A percentile compares a stretch with the other conserved stretches of the same genome.
Conservation (phyloP, 805 yeast genomes). For the Schizosaccharomyces cryophilus region DNA sequence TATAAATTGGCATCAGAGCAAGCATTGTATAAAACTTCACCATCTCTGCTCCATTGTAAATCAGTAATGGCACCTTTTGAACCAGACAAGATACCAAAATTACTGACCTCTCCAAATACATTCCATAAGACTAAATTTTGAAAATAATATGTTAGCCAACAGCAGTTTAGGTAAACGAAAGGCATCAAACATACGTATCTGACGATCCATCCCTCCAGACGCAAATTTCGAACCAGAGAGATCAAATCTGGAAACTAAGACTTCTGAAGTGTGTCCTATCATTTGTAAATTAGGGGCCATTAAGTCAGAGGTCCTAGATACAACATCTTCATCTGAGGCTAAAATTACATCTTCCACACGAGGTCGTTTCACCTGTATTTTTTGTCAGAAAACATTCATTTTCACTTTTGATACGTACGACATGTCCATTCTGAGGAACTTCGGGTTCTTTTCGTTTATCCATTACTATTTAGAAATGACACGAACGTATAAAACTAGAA, state of each 20-base stretch:
- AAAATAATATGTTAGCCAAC: neutral
- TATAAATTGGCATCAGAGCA: constrained; percentile 41
- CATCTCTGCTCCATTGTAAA: constrained; percentile 29
- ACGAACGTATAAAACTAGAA: too few species aligned
- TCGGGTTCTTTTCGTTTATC: neutral
- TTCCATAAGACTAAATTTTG: constrained; percentile 20
- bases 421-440: neutral
- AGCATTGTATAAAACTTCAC: constrained; percentile 20
- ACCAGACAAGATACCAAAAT: constrained; percentile 25
- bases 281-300: constrained; percentile 9
- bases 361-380: neutral
- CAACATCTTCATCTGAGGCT: neutral
- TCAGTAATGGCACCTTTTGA: constrained; percentile 45
- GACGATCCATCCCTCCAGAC: constrained; percentile 33
- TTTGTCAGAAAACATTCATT: neutral
- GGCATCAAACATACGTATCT: constrained; percentile 13
- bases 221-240: constrained; percentile 28
- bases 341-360: neutral
- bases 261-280: constrained; percentile 18
- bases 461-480: neutral
- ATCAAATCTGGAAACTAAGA: constrained; percentile 28
- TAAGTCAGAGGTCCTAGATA: constrained; percentile 10
- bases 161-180: neutral
- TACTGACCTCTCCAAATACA: constrained; percentile 17
- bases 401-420: neutral